A percentile compares a stretch with the other conserved stretches of the same genome.
Conservation (phyloP, 768 basidiomycete genomes). For the Tylopilus vinaceipallidus region DNA sequence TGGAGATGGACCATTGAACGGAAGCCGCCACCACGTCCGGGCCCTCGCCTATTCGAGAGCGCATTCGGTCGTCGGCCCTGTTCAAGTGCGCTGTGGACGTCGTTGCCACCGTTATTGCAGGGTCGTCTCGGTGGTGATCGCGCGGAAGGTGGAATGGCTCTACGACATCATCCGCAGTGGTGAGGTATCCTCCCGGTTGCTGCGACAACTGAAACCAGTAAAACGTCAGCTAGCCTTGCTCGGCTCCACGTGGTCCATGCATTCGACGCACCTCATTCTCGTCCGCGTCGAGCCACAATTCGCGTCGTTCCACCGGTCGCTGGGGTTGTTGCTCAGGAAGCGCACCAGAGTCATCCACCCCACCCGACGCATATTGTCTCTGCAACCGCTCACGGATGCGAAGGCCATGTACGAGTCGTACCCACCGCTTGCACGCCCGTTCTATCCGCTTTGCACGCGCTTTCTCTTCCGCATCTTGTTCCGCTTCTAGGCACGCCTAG, state of each 20-base stretch:
- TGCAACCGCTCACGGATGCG: constrained; percentile 81
- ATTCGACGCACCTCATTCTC: constrained; percentile 21
- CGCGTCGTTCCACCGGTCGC: constrained; percentile 8
- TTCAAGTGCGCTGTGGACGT: not conserved
- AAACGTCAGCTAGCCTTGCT: constrained; percentile 12
- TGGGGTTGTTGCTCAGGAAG: constrained; percentile 3
- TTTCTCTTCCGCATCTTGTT: constrained; percentile 74
- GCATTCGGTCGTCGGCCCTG: not conserved
- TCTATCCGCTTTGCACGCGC: constrained; percentile 75
- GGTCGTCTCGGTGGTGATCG: constrained; percentile 32
- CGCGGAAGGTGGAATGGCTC: constrained; percentile 70
- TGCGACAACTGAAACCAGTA: not conserved
- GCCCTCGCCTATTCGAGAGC: not conserved
- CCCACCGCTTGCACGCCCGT: constrained; percentile 84
- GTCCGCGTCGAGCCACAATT: constrained; percentile 21
- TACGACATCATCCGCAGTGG: constrained; percentile 70
- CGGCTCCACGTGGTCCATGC: not conserved
- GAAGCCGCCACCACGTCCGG: not conserved
- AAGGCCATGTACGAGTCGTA: constrained; percentile 81
- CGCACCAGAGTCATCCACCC: not conserved
- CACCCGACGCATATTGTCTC: constrained; percentile 59
- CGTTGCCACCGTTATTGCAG: constrained; percentile 5
- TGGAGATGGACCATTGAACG: constrained; percentile 3
- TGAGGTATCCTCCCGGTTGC: constrained; percentile 58
- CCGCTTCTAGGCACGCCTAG: constrained; percentile 85